Evolutionary conservation across 2,329 filamentous ascomycete genomes (phyloP).

Genomic region (Magnaporthiopsis poae): DNA sequence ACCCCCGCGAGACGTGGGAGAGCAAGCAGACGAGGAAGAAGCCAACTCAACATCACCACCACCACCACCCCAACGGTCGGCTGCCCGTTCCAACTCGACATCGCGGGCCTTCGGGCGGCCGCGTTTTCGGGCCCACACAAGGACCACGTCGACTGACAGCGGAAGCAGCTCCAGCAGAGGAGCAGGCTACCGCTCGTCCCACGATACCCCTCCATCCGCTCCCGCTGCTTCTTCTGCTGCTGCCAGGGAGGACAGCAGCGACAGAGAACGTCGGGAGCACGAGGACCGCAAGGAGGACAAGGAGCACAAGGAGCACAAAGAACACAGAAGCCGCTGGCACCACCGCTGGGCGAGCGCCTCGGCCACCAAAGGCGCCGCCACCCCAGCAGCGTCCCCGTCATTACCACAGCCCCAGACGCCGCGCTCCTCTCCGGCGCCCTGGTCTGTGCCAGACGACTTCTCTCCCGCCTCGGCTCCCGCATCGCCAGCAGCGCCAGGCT

Average conservation of each 20-base stretch:
- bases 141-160: slow-evolving; percentile 12
- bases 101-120: slow-evolving; percentile 6
- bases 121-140: slow-evolving; percentile 9
- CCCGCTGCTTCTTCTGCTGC: not conserved
- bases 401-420: not conserved
- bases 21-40: not conserved
- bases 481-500: not conserved
- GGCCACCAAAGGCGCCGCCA: slow-evolving; percentile 1
- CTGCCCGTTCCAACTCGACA: slow-evolving; percentile 10
- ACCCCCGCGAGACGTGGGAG: not conserved
- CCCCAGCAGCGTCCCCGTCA: not conserved
- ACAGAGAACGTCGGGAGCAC: too few relatives aligned
- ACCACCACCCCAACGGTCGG: slow-evolving; percentile 6
- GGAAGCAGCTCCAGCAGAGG: slow-evolving; percentile 3
- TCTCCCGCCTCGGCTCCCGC: not conserved
- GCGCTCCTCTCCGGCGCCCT: slow-evolving; percentile 11
- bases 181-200: slow-evolving; percentile 7
- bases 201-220: slow-evolving; percentile 4
- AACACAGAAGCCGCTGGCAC: slow-evolving; percentile 17
- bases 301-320: slow-evolving; percentile 9
- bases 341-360: slow-evolving; percentile 3
- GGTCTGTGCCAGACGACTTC: slow-evolving; percentile 9
- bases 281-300: too few relatives aligned
- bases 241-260: slow-evolving; percentile 2
- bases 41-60: slow-evolving; percentile 2